Base-by-base conservation (phyloP, 2,329 filamentous ascomycete genomes). In the Xenoacremonium recifei region DNA sequence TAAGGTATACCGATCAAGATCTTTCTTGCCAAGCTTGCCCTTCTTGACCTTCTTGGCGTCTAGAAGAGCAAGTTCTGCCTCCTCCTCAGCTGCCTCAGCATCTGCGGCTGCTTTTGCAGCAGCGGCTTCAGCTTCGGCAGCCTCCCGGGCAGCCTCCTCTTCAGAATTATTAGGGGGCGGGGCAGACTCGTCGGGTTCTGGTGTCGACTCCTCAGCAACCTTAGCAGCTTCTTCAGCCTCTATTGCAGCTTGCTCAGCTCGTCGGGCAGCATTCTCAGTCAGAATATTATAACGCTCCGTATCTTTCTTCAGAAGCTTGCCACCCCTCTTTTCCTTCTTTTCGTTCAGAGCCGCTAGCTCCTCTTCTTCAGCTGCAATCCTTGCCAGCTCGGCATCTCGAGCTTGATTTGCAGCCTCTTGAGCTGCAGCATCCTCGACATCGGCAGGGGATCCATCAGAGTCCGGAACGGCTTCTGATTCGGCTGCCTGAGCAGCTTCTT, bases 141-240 rank as follows among this genome's bases (percentile, higher is more conserved):
- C 50, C 29, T 49, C 43, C 31, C 48, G 38, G 2, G 43, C 44
- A 29, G 44, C 42, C 31, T 47, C 37, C 31, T 50, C 37, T 35
- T 49, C 49, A 40, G 61, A 63, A 37, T 64, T 58, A 33, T 64
- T n/a, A n/a, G n/a, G n/a, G n/a, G n/a, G n/a, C n/a, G n/a, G n/a
- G n/a, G n/a, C n/a, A n/a, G n/a, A n/a, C n/a, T n/a, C n/a, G n/a
- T n/a, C n/a, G n/a, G n/a, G 20, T 29, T 10, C 20, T 50, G 19
- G n/a, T n/a, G n/a, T n/a, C n/a, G n/a, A n/a, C n/a, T n/a, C n/a
- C n/a, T n/a, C n/a, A n/a, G n/a, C 56, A n/a, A 44, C 56, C 10
- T 59, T 59, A 10, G 51, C 54, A 21, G 49, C 47, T 20, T 56
- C 59, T 5, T 60, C 37, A 12, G 30, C 46, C 16, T 19, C 35